Conservation (phyloP, 2,329 filamentous ascomycete genomes). For the Penicillium sp. region DNA sequence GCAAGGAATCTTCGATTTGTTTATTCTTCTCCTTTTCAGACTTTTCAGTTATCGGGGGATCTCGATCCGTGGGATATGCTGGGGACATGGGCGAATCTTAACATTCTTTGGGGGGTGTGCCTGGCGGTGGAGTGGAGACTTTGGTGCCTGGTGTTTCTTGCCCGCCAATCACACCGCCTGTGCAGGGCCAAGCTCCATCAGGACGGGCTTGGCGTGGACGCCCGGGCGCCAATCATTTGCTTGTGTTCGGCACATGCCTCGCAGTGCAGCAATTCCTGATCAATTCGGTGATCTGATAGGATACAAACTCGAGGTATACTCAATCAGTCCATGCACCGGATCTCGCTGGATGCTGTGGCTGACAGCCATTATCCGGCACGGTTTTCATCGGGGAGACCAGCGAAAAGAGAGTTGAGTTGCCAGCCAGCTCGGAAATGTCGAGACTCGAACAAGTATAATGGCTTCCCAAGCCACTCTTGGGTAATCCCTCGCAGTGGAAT, state of each 20-base stretch:
- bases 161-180: not conserved
- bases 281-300: not conserved
- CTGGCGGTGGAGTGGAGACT: not conserved
- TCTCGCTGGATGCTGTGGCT: not conserved
- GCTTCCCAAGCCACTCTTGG: not conserved
- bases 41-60: not conserved
- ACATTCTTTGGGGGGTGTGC: not conserved
- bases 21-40: not conserved
- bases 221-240: constrained; percentile 6
- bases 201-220: not conserved
- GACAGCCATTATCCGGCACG: not conserved
- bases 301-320: not conserved
- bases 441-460: not conserved
- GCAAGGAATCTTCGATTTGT: constrained; percentile 1
- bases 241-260: constrained; percentile 5
- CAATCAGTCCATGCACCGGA: not conserved
- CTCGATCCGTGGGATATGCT: not conserved
- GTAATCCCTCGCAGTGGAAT: not conserved
- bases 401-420: not conserved
- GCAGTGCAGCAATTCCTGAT: not conserved
- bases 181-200: not conserved
- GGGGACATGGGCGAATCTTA: not conserved
- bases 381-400: not conserved
- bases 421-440: not conserved
- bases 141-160: not conserved